Conservation (phyloP, 805 yeast species). For the Candida patagonica region DNA sequence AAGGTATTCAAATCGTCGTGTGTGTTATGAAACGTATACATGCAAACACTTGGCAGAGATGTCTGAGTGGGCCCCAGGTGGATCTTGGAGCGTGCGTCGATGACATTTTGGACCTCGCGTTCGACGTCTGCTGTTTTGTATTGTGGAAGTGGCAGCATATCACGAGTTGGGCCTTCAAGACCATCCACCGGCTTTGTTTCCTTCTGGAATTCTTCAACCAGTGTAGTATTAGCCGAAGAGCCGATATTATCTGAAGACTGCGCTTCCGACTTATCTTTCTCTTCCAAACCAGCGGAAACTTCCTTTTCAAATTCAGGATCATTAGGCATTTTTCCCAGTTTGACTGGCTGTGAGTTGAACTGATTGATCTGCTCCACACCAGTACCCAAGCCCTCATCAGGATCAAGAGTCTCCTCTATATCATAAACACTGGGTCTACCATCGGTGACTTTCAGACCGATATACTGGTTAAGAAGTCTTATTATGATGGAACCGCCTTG, state of each 20-base stretch:
- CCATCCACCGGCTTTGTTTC: constrained; percentile 38
- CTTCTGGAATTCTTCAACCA: constrained; percentile 60
- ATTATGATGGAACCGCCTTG: constrained; percentile 86
- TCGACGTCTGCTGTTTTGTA: constrained; percentile 73
- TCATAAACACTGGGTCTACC: constrained; percentile 27
- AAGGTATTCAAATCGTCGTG: constrained; percentile 79
- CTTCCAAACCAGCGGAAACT: constrained; percentile 71
- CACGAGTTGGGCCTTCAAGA: constrained; percentile 55
- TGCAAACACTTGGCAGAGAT: constrained; percentile 86
- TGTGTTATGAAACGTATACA: constrained; percentile 97
- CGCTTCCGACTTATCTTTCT: constrained; percentile 46
- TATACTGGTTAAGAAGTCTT: constrained; percentile 74
- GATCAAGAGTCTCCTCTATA: constrained; percentile 32
- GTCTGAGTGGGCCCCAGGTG: constrained; percentile 61
- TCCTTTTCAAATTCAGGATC: constrained; percentile 82
- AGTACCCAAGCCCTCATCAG: constrained; percentile 34
- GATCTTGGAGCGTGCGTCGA: constrained; percentile 72
- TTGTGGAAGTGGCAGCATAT: constrained; percentile 74
- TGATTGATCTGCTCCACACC: constrained; percentile 37
- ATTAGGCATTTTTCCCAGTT: constrained; percentile 74
- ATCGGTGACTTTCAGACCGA: constrained; percentile 35
- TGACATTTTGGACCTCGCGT: constrained; percentile 66
- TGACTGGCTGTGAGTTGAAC: constrained; percentile 64
- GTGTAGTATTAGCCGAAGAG: constrained; percentile 28
- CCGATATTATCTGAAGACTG: constrained; percentile 15